Conservation (phyloP, 1,139 yeast species). For the Blastobotrys ciferrii region DNA sequence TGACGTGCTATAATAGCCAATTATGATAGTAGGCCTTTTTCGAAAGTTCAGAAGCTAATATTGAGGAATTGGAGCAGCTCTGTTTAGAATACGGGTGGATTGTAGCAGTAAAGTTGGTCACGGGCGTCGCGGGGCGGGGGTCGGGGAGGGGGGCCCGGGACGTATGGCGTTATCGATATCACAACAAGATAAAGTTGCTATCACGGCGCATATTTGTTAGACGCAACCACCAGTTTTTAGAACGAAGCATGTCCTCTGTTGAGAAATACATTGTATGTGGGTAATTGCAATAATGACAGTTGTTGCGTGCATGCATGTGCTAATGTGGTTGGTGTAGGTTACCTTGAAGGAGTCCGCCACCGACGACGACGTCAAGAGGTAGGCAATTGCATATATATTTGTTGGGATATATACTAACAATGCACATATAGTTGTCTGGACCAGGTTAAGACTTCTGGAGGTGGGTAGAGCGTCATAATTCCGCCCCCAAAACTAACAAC, state of each 20-base stretch:
- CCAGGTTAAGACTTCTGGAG: not conserved
- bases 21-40: no score
- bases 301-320: no score
- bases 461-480: conserved; percentile 1
- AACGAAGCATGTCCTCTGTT: not conserved
- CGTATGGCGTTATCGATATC: no score
- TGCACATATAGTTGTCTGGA: conserved; percentile 1
- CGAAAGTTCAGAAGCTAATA: no score
- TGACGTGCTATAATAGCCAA: no score
- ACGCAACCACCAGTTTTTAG: not conserved
- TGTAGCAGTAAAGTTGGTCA: no score
- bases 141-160: no score
- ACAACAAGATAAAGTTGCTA: not conserved
- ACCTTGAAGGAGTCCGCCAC: conserved; percentile 2
- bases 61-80: no score
- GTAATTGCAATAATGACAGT: not conserved
- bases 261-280: not conserved
- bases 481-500: not conserved
- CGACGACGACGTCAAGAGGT: conserved; percentile 8
- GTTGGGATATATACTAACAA: conserved; percentile 1
- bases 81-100: no score
- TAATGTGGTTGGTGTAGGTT: not conserved
- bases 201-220: not conserved
- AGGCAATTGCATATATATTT: not conserved
- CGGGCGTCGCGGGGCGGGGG: no score